Percentiles rank a stretch among this genome's conserved stretches.
Conservation (phyloP, 345 rosid genomes). For the Physaria fendleri region DNA sequence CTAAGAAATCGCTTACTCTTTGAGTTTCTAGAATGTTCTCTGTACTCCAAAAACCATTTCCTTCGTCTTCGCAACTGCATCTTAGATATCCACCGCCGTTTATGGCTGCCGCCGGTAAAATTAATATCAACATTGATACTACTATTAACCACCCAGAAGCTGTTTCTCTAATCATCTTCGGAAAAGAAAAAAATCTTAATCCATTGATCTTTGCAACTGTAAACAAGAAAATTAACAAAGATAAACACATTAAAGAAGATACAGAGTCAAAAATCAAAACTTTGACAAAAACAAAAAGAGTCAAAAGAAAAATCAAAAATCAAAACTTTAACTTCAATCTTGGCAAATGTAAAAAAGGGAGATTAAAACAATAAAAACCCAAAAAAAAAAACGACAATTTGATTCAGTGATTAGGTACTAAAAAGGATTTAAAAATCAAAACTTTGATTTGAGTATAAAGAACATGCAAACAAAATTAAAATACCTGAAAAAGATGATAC, state of each 20-base stretch:
- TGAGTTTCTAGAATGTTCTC: constrained; percentile 80
- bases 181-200: neutral
- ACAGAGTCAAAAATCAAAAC: neutral
- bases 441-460: neutral
- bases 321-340: neutral
- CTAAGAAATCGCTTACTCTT: constrained; percentile 78
- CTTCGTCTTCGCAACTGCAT: constrained; percentile 94
- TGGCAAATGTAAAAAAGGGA: neutral
- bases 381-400: neutral
- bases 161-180: constrained; percentile 7
- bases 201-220: constrained; percentile 5
- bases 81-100: constrained; percentile 47
- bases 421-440: neutral
- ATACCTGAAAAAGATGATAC: constrained; percentile 36
- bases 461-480: constrained; percentile 2
- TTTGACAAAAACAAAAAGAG: neutral
- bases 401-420: neutral
- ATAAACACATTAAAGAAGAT: neutral
- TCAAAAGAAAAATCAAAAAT: neutral
- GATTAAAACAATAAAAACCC: neutral
- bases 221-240: neutral
- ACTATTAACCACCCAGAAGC: constrained; percentile 39
- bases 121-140: constrained; percentile 33
- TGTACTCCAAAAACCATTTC: constrained; percentile 63
- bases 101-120: constrained; percentile 40